phyloP scores from a whole-genome alignment of 23 red algal species.

The Agarophyton chilense region DNA sequence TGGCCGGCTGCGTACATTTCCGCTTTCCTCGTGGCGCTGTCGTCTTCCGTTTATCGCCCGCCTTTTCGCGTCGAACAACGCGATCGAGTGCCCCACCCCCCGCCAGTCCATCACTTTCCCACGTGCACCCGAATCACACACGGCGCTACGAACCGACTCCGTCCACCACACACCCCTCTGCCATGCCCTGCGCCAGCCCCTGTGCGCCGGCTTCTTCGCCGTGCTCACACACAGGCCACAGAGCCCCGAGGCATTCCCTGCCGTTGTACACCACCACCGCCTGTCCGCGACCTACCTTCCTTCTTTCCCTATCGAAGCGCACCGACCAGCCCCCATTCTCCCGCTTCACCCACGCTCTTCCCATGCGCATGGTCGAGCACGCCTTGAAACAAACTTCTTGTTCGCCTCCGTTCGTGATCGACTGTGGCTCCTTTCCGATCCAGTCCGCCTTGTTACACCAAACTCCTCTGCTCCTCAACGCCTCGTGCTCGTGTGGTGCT shows the following conservation, averaged over 20 bases:
- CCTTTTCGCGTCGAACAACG: too few species aligned
- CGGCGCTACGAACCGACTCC: background rate
- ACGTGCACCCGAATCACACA: too few species aligned
- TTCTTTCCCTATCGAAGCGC: conserved; percentile 17
- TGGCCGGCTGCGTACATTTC: too few species aligned
- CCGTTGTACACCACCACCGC: conserved; percentile 55
- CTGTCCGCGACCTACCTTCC: conserved; percentile 37
- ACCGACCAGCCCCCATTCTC: background rate
- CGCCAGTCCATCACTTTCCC: too few species aligned
- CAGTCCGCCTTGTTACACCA: conserved; percentile 51
- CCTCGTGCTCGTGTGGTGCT: background rate
- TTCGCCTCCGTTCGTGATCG: background rate
- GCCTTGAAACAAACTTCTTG: conserved; percentile 1
- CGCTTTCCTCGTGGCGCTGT: too few species aligned
- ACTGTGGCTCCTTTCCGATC: conserved; percentile 9
- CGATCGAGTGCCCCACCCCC: too few species aligned
- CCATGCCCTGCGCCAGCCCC: background rate
- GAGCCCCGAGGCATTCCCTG: conserved; percentile 47
- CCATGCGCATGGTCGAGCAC: conserved; percentile 23
- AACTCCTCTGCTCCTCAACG: background rate
- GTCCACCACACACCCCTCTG: background rate
- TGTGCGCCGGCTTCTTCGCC: background rate
- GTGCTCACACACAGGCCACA: conserved; percentile 21
- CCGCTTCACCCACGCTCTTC: background rate
- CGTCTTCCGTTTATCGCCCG: too few species aligned